phyloP scores from a whole-genome alignment of 805 yeast genomes.

The Grigorovia humatica region DNA sequence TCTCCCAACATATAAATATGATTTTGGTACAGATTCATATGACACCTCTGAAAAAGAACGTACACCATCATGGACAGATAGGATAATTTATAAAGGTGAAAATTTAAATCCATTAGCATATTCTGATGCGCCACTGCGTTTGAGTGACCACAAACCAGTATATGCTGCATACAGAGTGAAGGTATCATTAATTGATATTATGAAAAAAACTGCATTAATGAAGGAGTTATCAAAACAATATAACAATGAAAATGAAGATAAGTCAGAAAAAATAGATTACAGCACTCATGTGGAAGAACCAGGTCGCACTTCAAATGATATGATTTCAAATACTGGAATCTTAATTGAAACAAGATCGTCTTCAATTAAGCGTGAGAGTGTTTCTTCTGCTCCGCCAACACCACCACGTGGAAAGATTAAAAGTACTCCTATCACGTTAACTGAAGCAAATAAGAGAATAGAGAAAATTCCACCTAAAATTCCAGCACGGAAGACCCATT shows the following conservation, averaged over 20 bases:
- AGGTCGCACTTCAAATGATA: too few species aligned
- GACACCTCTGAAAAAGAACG: conserved; percentile 89
- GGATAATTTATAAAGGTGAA: conserved; percentile 59
- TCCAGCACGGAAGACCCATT: background rate
- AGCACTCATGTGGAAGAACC: too few species aligned
- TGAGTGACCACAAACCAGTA: conserved; percentile 92
- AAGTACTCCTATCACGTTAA: too few species aligned
- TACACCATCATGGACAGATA: conserved; percentile 94
- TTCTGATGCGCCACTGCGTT: conserved; percentile 47
- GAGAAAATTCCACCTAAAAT: background rate
- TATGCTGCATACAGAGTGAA: conserved; percentile 62
- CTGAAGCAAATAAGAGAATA: too few species aligned
- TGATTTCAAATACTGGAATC: too few species aligned
- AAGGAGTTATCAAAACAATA: conserved; percentile 38
- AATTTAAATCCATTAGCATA: conserved; percentile 55
- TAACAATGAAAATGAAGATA: background rate
- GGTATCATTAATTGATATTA: conserved; percentile 62
- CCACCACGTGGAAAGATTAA: too few species aligned
- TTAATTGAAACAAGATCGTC: too few species aligned
- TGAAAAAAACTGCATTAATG: conserved; percentile 43
- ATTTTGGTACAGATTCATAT: conserved; percentile 67
- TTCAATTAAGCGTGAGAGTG: too few species aligned
- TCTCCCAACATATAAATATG: conserved; percentile 87
- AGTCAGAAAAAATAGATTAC: too few species aligned
- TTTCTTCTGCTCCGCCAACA: too few species aligned